A percentile compares a stretch with the other conserved stretches of the same genome.
phyloP scores from a whole-genome alignment of 2,329 filamentous ascomycete genomes.

The Exophiala calicioides region DNA sequence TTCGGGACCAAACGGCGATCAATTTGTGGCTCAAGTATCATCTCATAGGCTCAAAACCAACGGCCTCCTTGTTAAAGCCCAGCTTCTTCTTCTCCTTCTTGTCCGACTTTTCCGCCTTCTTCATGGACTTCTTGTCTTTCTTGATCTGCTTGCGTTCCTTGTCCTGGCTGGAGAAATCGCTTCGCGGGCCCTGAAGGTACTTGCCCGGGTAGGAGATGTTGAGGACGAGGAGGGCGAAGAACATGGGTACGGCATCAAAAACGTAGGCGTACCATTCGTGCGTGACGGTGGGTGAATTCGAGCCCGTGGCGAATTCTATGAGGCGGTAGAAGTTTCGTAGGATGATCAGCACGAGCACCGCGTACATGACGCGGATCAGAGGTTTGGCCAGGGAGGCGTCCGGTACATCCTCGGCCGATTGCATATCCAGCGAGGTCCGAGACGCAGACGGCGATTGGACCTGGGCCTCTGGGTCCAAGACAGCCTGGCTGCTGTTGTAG shows the following conservation, averaged over 20 bases:
- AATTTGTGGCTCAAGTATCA: too few relatives aligned
- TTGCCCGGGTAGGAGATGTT: slow-evolving; percentile 43
- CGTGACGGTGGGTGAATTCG: slow-evolving; percentile 43
- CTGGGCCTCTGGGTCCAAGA: too few relatives aligned
- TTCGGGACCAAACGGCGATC: too few relatives aligned
- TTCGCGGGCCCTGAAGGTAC: slow-evolving; percentile 46
- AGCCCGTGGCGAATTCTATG: slow-evolving; percentile 60
- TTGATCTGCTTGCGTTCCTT: slow-evolving; percentile 43
- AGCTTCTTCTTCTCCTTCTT: slow-evolving; percentile 22
- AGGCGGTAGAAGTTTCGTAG: slow-evolving; percentile 59
- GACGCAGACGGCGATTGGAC: background rate
- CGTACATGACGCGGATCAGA: slow-evolving; percentile 55
- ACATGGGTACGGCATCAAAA: slow-evolving; percentile 45
- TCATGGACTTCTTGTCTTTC: slow-evolving; percentile 36
- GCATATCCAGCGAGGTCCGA: background rate
- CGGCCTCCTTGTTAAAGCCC: background rate
- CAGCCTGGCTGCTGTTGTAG: background rate
- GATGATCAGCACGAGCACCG: slow-evolving; percentile 52
- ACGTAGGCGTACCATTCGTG: slow-evolving; percentile 42
- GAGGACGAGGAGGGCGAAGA: slow-evolving; percentile 38
- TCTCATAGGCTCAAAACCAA: background rate
- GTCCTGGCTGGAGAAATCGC: slow-evolving; percentile 49
- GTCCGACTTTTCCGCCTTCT: slow-evolving; percentile 34
- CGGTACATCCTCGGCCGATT: background rate
- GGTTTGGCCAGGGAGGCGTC: slow-evolving; percentile 5